Evolutionary conservation across 106 monocot species (phyloP), one percentile per base, ranked within the genome.

Genomic region (Dendrobium huoshanense): DNA sequence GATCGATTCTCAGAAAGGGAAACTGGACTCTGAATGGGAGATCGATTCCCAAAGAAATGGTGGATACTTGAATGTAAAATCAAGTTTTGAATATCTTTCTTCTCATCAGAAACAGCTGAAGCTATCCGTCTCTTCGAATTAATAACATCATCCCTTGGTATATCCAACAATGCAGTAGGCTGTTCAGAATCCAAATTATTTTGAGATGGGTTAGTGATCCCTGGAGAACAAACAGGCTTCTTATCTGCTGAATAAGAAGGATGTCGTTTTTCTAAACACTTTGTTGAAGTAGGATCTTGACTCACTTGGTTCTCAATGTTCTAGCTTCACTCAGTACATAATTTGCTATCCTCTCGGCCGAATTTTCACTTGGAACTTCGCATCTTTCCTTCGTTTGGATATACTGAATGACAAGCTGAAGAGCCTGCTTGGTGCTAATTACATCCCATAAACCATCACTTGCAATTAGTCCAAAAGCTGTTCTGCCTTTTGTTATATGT

Each of bases 391-490:
- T 96, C 44, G 56, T 55, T 94, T 94, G 87, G 78, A 82, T 78
- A 81, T 65, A 25, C 1, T 92, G 85, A 61, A 87, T 55, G 67
- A 89, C 81, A 79, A 92, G 82, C 75, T 91, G 90, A 15, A 81
- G 85, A 47, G 91, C 94, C 81, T 83, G 90, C 80, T 85, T 97
- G 48, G 78, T 78, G 79, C 88, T 89, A 13, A 97, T 88, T 67
- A 97, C 97, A 87, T 97, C 97, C 97, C 97, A 97, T 37, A 97
- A 81, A 37, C 97, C 97, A 83, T 97, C 97, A 85, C 97, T 97
- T 58, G 97, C 97, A n/a, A 97, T 67, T 43, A 97, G 59, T 10
- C 88, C 92, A 88, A 94, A 97, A 17, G 89, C 89, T 43, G 77
- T 65, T 75, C 85, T 82, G 80, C 47, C 79, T 78, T 86, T 87